Evolutionary conservation across 2,329 filamentous ascomycete genomes (phyloP), one percentile per base, ranked within the genome.

Genomic region (Hymenoscyphus scutula): DNA sequence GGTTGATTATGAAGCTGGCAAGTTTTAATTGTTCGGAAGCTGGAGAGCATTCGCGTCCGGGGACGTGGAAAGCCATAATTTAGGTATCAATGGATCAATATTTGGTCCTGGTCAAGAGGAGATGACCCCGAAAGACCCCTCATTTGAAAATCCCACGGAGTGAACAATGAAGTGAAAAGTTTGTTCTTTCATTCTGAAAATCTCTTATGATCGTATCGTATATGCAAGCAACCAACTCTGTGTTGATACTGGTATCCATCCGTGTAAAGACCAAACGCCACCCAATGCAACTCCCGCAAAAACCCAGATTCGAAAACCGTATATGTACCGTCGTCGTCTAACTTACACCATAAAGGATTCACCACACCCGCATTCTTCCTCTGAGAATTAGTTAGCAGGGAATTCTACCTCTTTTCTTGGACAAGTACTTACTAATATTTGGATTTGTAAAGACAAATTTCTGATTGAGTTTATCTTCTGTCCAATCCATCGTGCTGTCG

Each of bases 401-500:
- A 10, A 45, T 23, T 27, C 17, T 19, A 37, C 5, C 10, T 23
- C 5, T 45, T 29, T 53, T 11, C 19, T 17, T 27, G 27, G 53
- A 32, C 25, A 48, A 56, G 56, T 15, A 88, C 93, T 85, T 80
- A 97, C 93, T 99, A 75, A 98, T 98, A 74, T 99, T 99, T 1
- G 95, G 95, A 76, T 99, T 99, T 75, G 86, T 89, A 79, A 99
- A 99, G 58, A 97, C 88, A 76, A 99, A 99, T 68, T 91, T 84
- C 77, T 93, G 85, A 75, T 89, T 96, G 67, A 99, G 79, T 80
- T 96, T 97, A 72, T 98, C 95, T 78, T 98, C 93, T 11, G 94
- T 83, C 93, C 94, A 99, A 74, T 99, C 95, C 95, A 99, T 99
- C 79, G 98, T 94, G 74, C 90, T 97, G 5, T 95, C 95, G 71